phyloP scores from a whole-genome alignment of 2,329 filamentous ascomycete species.

The Aspergillus alliaceus region DNA sequence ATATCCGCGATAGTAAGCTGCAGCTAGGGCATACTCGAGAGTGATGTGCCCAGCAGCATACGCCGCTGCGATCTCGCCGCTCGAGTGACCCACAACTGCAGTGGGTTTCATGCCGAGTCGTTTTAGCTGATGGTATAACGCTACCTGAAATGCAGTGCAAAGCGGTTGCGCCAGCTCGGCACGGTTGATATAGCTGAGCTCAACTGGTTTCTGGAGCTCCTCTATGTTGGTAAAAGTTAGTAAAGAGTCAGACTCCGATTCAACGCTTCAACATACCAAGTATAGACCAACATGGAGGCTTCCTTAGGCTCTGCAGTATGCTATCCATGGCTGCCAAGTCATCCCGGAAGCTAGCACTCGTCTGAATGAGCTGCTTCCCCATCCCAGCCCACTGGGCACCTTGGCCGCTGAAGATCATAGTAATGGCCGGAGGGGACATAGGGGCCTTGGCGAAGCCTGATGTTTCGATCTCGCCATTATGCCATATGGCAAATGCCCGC shows the following conservation, averaged over 20 bases:
- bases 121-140: slow-evolving; percentile 21
- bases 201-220: too few species aligned
- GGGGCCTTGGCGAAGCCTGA: too few species aligned
- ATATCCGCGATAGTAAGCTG: slow-evolving; percentile 25
- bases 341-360: neutral
- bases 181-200: slow-evolving; percentile 13
- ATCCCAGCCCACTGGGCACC: slow-evolving; percentile 46
- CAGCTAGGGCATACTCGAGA: slow-evolving; percentile 17
- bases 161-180: slow-evolving; percentile 29
- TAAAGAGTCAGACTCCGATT: too few species aligned
- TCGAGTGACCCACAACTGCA: slow-evolving; percentile 28
- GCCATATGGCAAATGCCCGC: neutral
- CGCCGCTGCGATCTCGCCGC: slow-evolving; percentile 28
- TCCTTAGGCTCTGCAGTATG: slow-evolving; percentile 21
- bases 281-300: slow-evolving; percentile 13
- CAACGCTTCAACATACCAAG: neutral
- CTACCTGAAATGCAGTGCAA: slow-evolving; percentile 28
- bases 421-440: too few species aligned
- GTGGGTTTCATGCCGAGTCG: slow-evolving; percentile 19
- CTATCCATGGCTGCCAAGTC: slow-evolving; percentile 8
- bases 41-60: slow-evolving; percentile 25
- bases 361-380: slow-evolving; percentile 38
- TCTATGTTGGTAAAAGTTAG: too few species aligned
- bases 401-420: slow-evolving; percentile 39
- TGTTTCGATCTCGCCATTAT: too few species aligned